These are phyloP conservation scores for Pleomassaria siparia DNA, from an alignment of 2,329 filamentous ascomycete species.

Conservation along the genomic window DNA sequence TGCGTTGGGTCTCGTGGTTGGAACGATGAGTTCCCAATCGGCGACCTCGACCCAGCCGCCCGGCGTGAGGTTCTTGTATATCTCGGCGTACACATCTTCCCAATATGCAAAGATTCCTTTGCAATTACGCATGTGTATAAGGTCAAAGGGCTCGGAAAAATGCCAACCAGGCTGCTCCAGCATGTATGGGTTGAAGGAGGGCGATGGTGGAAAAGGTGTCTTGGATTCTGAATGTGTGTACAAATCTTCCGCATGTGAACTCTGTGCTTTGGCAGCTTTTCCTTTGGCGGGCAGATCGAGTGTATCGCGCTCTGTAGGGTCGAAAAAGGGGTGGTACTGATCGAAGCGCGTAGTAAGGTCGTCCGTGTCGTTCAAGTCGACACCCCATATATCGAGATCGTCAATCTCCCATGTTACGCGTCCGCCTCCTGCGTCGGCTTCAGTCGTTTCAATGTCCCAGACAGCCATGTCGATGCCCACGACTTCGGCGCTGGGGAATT, in stretches of 20 bases:
- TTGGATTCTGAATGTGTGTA: slow-evolving; percentile 9
- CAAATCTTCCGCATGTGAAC: too few relatives aligned
- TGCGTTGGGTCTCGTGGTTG: too few relatives aligned
- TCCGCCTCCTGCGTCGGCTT: slow-evolving; percentile 34
- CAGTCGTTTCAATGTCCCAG: slow-evolving; percentile 54
- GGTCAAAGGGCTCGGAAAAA: slow-evolving; percentile 52
- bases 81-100: slow-evolving; percentile 49
- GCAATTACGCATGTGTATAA: slow-evolving; percentile 53
- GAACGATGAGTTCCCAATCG: slow-evolving; percentile 42
- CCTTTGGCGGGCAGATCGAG: slow-evolving; percentile 18
- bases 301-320: slow-evolving; percentile 18
- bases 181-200: slow-evolving; percentile 22
- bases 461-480: slow-evolving; percentile 52
- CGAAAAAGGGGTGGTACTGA: slow-evolving; percentile 26
- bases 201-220: slow-evolving; percentile 18
- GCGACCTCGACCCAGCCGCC: slow-evolving; percentile 52
- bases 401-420: slow-evolving; percentile 41
- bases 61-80: slow-evolving; percentile 47
- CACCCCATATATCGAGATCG: slow-evolving; percentile 39
- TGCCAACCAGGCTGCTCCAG: slow-evolving; percentile 45
- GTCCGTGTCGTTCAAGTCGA: slow-evolving; percentile 26
- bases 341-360: slow-evolving; percentile 25
- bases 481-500: slow-evolving; percentile 49
- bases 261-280: slow-evolving; percentile 6
- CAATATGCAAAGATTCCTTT: slow-evolving; percentile 52